A percentile compares a stretch with the other conserved stretches of the same genome.
These are phyloP conservation scores for Telfairia occidentalis DNA, from an alignment of 331 rosid species.

Conservation along the genomic window DNA sequence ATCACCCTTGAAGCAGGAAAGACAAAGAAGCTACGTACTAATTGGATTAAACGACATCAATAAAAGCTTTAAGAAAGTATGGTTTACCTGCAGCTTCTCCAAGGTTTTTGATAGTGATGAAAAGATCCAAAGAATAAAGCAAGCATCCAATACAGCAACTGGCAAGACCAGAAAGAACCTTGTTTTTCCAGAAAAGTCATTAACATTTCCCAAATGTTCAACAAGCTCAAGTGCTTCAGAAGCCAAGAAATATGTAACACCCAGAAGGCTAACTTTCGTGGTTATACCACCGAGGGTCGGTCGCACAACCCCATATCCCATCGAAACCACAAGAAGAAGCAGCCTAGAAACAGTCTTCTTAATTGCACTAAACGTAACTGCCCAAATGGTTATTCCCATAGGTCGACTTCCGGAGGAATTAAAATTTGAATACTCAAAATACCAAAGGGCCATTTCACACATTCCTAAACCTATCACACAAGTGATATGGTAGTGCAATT, in stretches of 20 bases:
- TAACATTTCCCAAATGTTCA: conserved; percentile 75
- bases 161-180: conserved; percentile 70
- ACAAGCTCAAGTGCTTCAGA: conserved; percentile 86
- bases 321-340: conserved; percentile 62
- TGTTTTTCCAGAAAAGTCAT: conserved; percentile 66
- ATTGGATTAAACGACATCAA: neutral
- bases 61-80: neutral
- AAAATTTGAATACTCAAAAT: conserved; percentile 68
- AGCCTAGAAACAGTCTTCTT: conserved; percentile 71
- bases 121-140: conserved; percentile 84
- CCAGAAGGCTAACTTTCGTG: conserved; percentile 51
- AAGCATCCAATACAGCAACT: conserved; percentile 71
- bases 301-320: conserved; percentile 74
- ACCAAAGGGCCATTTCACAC: conserved; percentile 90
- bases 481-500: conserved; percentile 65
- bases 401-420: conserved; percentile 75
- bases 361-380: conserved; percentile 57
- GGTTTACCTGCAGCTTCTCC: conserved; percentile 77
- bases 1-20: neutral
- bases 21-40: neutral
- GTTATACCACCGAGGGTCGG: conserved; percentile 70
- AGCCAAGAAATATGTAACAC: conserved; percentile 47
- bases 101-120: conserved; percentile 62
- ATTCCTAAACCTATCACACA: conserved; percentile 70
- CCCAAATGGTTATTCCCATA: conserved; percentile 61